Evolutionary conservation across 1,284 basidiomycete species (phyloP), one percentile per base, ranked within the genome.

Genomic region (Amylostereum areolatum): DNA sequence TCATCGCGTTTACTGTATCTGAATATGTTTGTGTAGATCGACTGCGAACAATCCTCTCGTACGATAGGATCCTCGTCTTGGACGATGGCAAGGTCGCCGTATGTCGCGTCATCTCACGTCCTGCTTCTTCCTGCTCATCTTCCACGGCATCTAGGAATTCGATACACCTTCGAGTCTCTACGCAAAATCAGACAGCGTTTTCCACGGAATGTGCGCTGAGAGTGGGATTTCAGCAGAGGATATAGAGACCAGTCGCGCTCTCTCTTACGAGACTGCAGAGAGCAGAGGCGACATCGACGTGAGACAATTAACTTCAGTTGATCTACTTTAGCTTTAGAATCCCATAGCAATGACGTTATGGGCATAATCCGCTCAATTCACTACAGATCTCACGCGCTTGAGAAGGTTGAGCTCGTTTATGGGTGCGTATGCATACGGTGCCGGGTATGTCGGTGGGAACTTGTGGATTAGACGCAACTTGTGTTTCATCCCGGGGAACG

Each of bases 1-100:
- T 4, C 33, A 12, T 31, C 1, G 25, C 39, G 39, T 24, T 24
- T 12, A 8, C 18, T 32, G 7, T 7, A 32, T 28, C 31, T 25
- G 25, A 8, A 24, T 42, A 28, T 43, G 25, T 29, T 31, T 42
- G 18, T 46, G 18, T 57, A 83, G 78, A 83, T 66, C 79, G 85
- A 31, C 69, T 92, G 35, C 75, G 85, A 47, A 93, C 91, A 0
- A 92, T 94, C 58, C 73, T 93, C 47, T 77, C 77, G 0, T 92
- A 91, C 62, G 89, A 93, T 66, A 70, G 83, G 10, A 87, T 92
- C 50, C 73, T 81, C 30, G 81, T 84, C 1, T 62, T 95, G 58
- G 82, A 89, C 54, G 74, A 79, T 31, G 92, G 92, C 0, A 67
- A 66, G 18, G 76, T 92, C 48, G 81, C 75, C 12, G 41, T 43